A percentile compares a stretch with the other conserved stretches of the same genome.
Conservation (phyloP, 2,329 filamentous ascomycete species). For the Cadophora sp. region DNA sequence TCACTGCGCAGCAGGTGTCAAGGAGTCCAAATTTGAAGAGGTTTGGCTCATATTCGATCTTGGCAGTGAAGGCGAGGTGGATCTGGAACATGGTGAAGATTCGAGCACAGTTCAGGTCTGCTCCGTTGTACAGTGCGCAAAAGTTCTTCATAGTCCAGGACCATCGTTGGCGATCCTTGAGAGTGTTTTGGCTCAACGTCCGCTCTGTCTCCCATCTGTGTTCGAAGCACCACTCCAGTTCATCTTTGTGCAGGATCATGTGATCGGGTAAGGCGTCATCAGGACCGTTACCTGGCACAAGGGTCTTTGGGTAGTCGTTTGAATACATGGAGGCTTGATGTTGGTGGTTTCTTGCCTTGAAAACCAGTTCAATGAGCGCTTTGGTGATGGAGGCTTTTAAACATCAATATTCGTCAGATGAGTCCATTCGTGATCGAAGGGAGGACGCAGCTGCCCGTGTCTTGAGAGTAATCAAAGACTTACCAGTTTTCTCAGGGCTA, state of each 20-base stretch:
- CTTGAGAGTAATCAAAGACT: neutral
- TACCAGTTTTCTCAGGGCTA: neutral
- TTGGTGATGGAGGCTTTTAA: neutral
- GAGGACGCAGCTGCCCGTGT: neutral
- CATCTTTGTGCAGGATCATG: neutral
- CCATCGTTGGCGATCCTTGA: neutral
- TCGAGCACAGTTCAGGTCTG: neutral
- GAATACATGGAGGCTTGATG: neutral
- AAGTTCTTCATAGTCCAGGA: neutral
- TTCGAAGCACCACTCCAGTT: neutral
- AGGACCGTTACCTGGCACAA: neutral
- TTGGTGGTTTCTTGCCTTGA: neutral
- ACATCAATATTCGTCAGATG: neutral
- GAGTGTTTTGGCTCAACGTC: neutral
- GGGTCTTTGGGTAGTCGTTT: neutral
- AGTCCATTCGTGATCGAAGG: neutral
- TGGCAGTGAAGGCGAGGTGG: neutral
- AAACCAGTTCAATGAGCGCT: neutral
- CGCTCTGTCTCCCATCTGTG: neutral
- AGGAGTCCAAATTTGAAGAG: neutral
- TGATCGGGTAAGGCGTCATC: slow-evolving; percentile 5
- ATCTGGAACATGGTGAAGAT: slow-evolving; percentile 8
- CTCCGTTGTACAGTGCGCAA: neutral
- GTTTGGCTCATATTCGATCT: neutral
- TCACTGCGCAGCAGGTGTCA: neutral